phyloP scores from a whole-genome alignment of 176 grass and related monocot genomes.

The Miscanthus lutarioriparius region DNA sequence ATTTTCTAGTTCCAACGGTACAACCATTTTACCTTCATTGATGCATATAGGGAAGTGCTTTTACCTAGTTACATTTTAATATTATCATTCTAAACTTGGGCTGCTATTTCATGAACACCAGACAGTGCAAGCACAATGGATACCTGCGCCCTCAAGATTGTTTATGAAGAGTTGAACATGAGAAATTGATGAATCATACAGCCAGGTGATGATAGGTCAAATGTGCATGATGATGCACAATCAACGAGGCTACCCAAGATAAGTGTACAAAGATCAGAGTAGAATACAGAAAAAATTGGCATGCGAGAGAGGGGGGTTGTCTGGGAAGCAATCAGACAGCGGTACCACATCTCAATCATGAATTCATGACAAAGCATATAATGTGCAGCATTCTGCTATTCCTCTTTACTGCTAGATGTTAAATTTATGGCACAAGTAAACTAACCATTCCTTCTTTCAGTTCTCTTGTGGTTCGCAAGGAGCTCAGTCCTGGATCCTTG shows the following conservation, averaged over 20 bases:
- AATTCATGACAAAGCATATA: background rate
- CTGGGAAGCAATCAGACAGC: background rate
- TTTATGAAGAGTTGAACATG: constrained; percentile 24
- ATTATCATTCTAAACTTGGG: background rate
- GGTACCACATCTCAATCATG: background rate
- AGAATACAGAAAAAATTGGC: background rate
- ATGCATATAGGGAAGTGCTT: constrained; percentile 3
- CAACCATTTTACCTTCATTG: background rate
- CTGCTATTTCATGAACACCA: background rate
- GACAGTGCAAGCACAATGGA: background rate
- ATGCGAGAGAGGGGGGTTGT: background rate
- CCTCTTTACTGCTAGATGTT: constrained; percentile 12
- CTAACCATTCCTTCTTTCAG: constrained; percentile 92
- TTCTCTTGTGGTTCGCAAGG: constrained; percentile 71
- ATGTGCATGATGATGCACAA: background rate
- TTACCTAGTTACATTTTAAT: constrained; percentile 5
- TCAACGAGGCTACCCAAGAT: no score
- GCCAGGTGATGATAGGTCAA: background rate
- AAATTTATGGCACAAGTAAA: constrained; percentile 33
- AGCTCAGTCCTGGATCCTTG: constrained; percentile 76
- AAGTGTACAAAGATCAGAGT: constrained; percentile 4
- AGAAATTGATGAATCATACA: constrained; percentile 15
- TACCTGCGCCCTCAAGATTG: background rate
- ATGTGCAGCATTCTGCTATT: constrained; percentile 3
- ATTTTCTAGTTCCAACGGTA: constrained; percentile 8